phyloP scores from a whole-genome alignment of 2,329 filamentous ascomycete species.

The Graphium sp. region DNA sequence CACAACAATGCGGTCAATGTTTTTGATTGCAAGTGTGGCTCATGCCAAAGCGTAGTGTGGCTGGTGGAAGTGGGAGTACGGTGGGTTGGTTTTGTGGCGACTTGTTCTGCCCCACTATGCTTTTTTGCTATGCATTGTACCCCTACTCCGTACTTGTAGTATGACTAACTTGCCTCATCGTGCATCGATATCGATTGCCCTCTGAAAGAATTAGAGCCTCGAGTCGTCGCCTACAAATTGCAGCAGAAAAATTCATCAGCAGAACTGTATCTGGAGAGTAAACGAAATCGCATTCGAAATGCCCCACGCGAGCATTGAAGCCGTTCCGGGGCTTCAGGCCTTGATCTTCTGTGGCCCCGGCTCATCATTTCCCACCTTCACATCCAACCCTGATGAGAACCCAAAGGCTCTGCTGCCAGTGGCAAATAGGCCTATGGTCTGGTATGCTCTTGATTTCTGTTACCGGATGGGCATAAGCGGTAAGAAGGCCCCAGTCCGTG shows the following conservation, averaged over 20 bases:
- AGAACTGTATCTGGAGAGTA: neutral
- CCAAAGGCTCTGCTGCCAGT: constrained; percentile 72
- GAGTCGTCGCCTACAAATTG: too few relatives aligned
- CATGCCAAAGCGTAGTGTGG: too few relatives aligned
- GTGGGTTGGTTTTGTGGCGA: too few relatives aligned
- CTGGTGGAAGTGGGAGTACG: too few relatives aligned
- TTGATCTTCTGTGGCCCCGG: constrained; percentile 72
- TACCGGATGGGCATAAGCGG: constrained; percentile 64
- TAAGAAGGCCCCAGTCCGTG: constrained; percentile 22
- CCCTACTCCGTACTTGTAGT: too few relatives aligned
- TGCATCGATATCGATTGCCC: too few relatives aligned
- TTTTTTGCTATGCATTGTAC: too few relatives aligned
- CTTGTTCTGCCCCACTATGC: too few relatives aligned
- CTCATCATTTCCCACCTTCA: constrained; percentile 69
- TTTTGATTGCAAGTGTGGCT: too few relatives aligned
- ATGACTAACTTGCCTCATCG: too few relatives aligned
- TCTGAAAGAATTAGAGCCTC: too few relatives aligned
- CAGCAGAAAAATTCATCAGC: neutral
- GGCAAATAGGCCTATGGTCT: constrained; percentile 76
- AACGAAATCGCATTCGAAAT: constrained; percentile 32
- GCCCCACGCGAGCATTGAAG: constrained; percentile 61
- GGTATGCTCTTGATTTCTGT: constrained; percentile 78
- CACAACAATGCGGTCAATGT: too few relatives aligned
- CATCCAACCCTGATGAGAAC: constrained; percentile 61
- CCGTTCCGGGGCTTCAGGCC: constrained; percentile 64